Evolutionary conservation across 139 green algal genomes (phyloP).

Genomic region (Nannochloris sp.): DNA sequence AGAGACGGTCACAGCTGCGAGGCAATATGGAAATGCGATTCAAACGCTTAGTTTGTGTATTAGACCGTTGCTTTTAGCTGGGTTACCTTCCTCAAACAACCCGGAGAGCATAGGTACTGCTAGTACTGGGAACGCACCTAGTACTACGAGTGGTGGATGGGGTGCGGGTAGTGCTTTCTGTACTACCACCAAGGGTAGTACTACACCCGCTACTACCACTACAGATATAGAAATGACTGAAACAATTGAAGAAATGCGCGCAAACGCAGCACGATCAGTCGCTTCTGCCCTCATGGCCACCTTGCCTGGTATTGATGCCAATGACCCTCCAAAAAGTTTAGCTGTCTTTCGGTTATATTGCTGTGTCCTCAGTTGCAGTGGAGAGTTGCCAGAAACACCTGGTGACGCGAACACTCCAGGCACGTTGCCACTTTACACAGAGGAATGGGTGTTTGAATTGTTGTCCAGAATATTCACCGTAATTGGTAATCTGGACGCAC

Average conservation of each 20-base stretch:
- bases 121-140: constrained; percentile 8
- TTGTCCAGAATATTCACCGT: constrained; percentile 58
- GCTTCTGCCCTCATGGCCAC: constrained; percentile 68
- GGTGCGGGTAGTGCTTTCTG: constrained; percentile 2
- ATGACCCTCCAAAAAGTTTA: constrained; percentile 80
- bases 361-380: constrained; percentile 40
- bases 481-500: constrained; percentile 66
- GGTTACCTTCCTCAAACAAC: constrained; percentile 22
- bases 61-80: constrained; percentile 67
- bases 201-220: too few species aligned
- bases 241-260: constrained; percentile 3
- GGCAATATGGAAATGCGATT: constrained; percentile 25
- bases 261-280: constrained; percentile 18
- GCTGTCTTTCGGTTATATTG: constrained; percentile 72
- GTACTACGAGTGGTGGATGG: constrained; percentile 17
- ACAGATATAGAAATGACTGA: background rate
- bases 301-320: constrained; percentile 91
- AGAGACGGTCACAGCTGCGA: constrained; percentile 55
- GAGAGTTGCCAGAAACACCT: constrained; percentile 19
- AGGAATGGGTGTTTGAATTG: constrained; percentile 74
- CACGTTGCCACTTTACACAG: constrained; percentile 12
- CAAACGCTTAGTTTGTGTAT: constrained; percentile 59
- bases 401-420: background rate
- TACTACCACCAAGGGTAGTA: too few species aligned
- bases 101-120: background rate